Evolutionary conservation across 1,284 basidiomycete genomes (phyloP), one percentile per base, ranked within the genome.

Genomic region (Microbotryum intermedium): DNA sequence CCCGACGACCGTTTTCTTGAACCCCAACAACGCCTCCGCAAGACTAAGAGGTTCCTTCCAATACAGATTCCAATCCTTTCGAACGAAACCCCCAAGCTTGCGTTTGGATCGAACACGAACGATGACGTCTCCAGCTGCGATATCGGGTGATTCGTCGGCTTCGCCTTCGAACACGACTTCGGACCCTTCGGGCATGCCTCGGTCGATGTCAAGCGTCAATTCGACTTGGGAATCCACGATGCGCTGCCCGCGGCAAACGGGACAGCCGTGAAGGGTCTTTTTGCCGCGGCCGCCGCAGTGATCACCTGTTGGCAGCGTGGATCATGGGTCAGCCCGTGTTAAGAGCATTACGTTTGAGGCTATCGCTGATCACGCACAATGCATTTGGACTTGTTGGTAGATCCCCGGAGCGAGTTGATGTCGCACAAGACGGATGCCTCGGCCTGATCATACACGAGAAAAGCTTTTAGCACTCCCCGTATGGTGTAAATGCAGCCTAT

Each of bases 121-220:
- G 43, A 95, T 79, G 56, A 97, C 83, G 76, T 97, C 91, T 20
- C 92, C 92, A 9, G 93, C 79, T 69, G 93, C 90, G 84, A 85
- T 92, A 65, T 95, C 92, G 6, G 89, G 89, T 60, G 80, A 87
- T 77, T 97, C 91, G 73, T 97, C 93, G 46, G 87, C 88, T 74
- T 95, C 91, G 25, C 90, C 90, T 68, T 92, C 87, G 68, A 92
- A 95, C 1, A 92, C 81, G 53, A 92, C 83, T 74, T 97, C 88
- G 71, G 88, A 85, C 0, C 88, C 90, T 73, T 97, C 92, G 0
- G 90, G 88, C 78, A 88, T 87, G 26, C 92, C 93, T 6, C 83
- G 82, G n/a, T 83, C 81, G 50, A 97, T 82, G 50, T 90, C 88
- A 39, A 92, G 78, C 23, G 84, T 83, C 68, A 97, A 84, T 57